Base-by-base conservation (phyloP, 2,329 filamentous ascomycete genomes). In the Apiospora kogelbergensis region DNA sequence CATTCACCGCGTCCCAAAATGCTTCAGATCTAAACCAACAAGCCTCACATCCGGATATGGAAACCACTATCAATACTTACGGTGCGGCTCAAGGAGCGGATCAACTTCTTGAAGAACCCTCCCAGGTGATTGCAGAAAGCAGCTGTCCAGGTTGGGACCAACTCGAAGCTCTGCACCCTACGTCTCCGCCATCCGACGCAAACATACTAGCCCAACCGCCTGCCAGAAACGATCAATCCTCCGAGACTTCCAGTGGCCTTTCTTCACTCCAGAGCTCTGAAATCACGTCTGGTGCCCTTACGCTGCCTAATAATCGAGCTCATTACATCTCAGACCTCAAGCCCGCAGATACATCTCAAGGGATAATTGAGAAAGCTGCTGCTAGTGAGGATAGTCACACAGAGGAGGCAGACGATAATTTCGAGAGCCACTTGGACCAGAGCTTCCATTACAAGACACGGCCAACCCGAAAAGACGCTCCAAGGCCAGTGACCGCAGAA, bases 371-470 rank as follows among this genome's bases (percentile, higher is more conserved):
- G 20, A 17, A 37, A 37, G 17, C 9, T 7, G 22, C 53, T 37
- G 30, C 53, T n/a, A n/a, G 53, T 37, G 53, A 17, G 9, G 9
- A 60, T n/a, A 60, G 53, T 37, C 53, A 37, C 17, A 37, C 22
- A 42, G 37, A 65, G n/a, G 69, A 73, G 64, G 70, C 69, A 30
- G 68, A 70, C 44, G 63, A 37, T 24, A 68, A 45, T 45, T 74
- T 77, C 48, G 69, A 77, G 57, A 74, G 72, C 67, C 72, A 68
- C 53, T 37, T 71, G n/a, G 77, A 78, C 57, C 65, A 74, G 24
- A 78, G 76, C 64, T 78, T 78, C 64, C 71, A 74, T 45, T 78
- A 77, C 68, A 74, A 70, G 71, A 68, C 74, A 68, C 75, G 74
- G 41, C 71, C 68, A 17, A 24, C 57, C 15, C 75, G 73, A 57